A percentile compares a stretch with the other conserved stretches of the same genome.
These are phyloP conservation scores for Pisolithus microcarpus DNA, from an alignment of 768 basidiomycete genomes.

Conservation along the genomic window DNA sequence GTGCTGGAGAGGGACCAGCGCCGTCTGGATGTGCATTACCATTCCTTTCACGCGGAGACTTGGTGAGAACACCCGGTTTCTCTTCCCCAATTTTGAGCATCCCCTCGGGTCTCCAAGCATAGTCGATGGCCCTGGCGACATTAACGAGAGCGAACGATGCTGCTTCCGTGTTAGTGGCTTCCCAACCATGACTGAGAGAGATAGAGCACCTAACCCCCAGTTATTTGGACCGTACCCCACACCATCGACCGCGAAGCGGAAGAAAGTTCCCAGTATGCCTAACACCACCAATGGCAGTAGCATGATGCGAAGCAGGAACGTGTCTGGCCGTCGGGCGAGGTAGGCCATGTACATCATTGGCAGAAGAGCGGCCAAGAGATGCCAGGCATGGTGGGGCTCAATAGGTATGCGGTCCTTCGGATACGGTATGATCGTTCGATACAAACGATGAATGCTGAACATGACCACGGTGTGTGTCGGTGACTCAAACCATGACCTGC, in stretches of 20 bases:
- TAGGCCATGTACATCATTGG: constrained; percentile 67
- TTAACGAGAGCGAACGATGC: constrained; percentile 45
- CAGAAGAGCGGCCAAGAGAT: constrained; percentile 32
- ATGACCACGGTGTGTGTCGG: neutral
- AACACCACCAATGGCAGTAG: constrained; percentile 53
- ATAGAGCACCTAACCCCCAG: constrained; percentile 54
- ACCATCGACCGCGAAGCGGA: constrained; percentile 48
- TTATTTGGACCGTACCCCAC: constrained; percentile 57
- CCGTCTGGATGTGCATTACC: constrained; percentile 3
- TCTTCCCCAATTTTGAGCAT: constrained; percentile 63
- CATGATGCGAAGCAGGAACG: constrained; percentile 52
- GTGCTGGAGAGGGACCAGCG: neutral
- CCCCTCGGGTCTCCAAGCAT: constrained; percentile 50
- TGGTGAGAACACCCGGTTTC: constrained; percentile 37
- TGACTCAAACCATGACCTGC: neutral
- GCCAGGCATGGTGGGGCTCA: constrained; percentile 31
- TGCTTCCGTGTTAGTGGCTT: constrained; percentile 10
- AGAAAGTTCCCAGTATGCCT: constrained; percentile 45
- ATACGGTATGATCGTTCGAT: constrained; percentile 45
- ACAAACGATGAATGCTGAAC: constrained; percentile 24
- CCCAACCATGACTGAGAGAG: neutral
- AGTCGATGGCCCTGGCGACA: constrained; percentile 58
- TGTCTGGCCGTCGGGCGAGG: constrained; percentile 60
- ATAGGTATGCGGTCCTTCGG: constrained; percentile 48
- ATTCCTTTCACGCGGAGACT: neutral